These are phyloP conservation scores for Dothideomycetes sp. DNA, from an alignment of 2,329 filamentous ascomycete species.

Conservation along the genomic window DNA sequence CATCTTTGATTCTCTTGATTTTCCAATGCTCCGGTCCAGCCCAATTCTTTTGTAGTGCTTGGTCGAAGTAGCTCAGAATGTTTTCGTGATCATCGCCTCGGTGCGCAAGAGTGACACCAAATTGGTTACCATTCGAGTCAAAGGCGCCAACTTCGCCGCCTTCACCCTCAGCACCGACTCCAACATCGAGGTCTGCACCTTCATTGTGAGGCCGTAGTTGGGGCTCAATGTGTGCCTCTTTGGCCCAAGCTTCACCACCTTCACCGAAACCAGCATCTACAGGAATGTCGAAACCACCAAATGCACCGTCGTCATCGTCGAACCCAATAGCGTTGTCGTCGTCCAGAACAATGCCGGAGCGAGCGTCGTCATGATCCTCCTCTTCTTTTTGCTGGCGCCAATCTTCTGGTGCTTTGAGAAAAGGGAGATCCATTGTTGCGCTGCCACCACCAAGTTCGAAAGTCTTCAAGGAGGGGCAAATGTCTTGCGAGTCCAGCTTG, in stretches of 20 bases:
- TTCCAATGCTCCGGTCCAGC: constrained; percentile 97
- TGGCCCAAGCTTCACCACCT: constrained; percentile 91
- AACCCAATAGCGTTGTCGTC: constrained; percentile 78
- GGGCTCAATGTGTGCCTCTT: constrained; percentile 75
- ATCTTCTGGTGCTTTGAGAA: constrained; percentile 76
- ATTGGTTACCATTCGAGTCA: constrained; percentile 57
- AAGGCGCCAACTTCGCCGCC: constrained; percentile 43
- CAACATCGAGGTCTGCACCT: constrained; percentile 40
- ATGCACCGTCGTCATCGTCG: constrained; percentile 60
- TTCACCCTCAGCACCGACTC: constrained; percentile 41
- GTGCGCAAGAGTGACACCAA: constrained; percentile 69
- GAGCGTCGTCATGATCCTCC: constrained; percentile 50
- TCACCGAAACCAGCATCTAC: constrained; percentile 81
- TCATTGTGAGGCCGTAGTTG: constrained; percentile 72
- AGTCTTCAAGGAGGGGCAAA: constrained; percentile 89
- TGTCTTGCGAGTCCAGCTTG: constrained; percentile 72
- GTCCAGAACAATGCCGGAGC: constrained; percentile 75
- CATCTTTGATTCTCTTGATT: constrained; percentile 81
- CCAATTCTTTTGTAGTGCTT: constrained; percentile 95
- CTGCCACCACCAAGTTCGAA: constrained; percentile 85
- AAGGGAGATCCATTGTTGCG: constrained; percentile 79
- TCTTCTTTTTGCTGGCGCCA: constrained; percentile 57
- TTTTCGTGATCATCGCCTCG: constrained; percentile 66
- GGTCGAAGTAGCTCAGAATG: constrained; percentile 96
- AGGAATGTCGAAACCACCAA: constrained; percentile 53